Percentiles rank a stretch among this genome's conserved stretches.
These are phyloP conservation scores for Neohortaea acidophila DNA, from an alignment of 495 filamentous ascomycete species.

Conservation along the genomic window DNA sequence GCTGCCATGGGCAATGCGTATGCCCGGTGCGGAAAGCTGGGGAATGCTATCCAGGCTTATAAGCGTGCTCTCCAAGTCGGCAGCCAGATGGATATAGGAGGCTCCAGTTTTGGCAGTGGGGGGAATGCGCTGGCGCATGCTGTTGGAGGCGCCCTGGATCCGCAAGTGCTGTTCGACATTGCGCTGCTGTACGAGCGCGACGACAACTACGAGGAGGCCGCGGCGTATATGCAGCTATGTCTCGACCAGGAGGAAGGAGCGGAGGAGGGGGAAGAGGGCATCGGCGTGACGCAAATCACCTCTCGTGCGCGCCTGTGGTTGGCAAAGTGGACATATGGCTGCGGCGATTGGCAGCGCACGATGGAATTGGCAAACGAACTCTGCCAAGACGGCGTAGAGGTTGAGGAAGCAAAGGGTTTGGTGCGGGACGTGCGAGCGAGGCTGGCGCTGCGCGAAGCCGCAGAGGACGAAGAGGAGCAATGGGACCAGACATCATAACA, in stretches of 20 bases:
- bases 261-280: conserved; percentile 29
- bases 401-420: conserved; percentile 94
- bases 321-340: conserved; percentile 60
- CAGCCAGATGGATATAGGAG: conserved; percentile 55
- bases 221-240: conserved; percentile 86
- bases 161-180: conserved; percentile 79
- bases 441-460: conserved; percentile 39
- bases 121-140: conserved; percentile 11
- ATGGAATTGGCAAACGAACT: conserved; percentile 75
- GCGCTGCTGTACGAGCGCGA: conserved; percentile 75
- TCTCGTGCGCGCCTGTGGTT: conserved; percentile 91
- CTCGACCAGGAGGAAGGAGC: conserved; percentile 70
- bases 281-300: conserved; percentile 68
- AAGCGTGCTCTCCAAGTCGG: conserved; percentile 81
- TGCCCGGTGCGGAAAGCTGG: conserved; percentile 64
- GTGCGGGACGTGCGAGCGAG: conserved; percentile 76
- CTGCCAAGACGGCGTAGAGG: conserved; percentile 91
- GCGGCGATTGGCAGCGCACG: conserved; percentile 56
- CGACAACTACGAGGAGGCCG: conserved; percentile 59
- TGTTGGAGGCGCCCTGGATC: conserved; percentile 52
- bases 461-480: conserved; percentile 4
- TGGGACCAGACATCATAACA: no score
- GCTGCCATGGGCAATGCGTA: conserved; percentile 85
- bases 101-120: conserved; percentile 22
- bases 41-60: conserved; percentile 82